Evolutionary conservation across 2,329 filamentous ascomycete genomes (phyloP), one percentile per base, ranked within the genome.

Genomic region (Cryphonectria radicalis): DNA sequence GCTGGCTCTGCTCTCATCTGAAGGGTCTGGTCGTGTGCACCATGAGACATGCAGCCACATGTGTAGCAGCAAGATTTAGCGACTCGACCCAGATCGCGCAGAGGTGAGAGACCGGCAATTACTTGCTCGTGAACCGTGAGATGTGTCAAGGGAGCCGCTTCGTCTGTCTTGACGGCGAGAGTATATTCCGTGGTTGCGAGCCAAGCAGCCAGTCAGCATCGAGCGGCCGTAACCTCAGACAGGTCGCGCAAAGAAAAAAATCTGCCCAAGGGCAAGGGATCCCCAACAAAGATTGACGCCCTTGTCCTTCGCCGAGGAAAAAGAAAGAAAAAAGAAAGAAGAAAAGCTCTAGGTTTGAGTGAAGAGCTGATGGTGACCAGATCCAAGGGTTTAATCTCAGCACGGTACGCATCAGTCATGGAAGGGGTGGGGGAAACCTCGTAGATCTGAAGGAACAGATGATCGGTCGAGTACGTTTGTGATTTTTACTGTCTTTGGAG

Each of bases 1-100:
- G 42, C 67, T 46, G 71, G 40, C 35, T 71, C 57, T 57, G 53
- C n/a, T 62, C 43, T 59, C 66, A 42, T 59, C 53, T 72, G 55
- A 46, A 66, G 68, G 66, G 64, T 69, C 68, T 69, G 71, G 63
- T 63, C 37, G 42, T 64, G 68, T 66, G 68, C 68, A 66, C 65
- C 68, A 68, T 68, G 68, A 72, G 71, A 72, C 71, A 72, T 72
- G 68, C 68, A 71, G 68, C 68, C 59, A 70, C 68, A 72, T 64
- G 65, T 71, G 71, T 72, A 70, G 71, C 71, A 70, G 68, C 62
- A 68, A 68, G 68, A 71, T 72, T 68, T 63, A 66, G 69, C 71
- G 68, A 68, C 68, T 50, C 35, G 53, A 22, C 32, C 62, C 55
- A 72, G 71, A 72, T 72, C 66, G 62, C 68, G 71, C 71, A 72